Percentiles rank a stretch among this genome's conserved stretches.
Conservation (phyloP, 2,329 filamentous ascomycete genomes). For the Epichloe gansuensis region DNA sequence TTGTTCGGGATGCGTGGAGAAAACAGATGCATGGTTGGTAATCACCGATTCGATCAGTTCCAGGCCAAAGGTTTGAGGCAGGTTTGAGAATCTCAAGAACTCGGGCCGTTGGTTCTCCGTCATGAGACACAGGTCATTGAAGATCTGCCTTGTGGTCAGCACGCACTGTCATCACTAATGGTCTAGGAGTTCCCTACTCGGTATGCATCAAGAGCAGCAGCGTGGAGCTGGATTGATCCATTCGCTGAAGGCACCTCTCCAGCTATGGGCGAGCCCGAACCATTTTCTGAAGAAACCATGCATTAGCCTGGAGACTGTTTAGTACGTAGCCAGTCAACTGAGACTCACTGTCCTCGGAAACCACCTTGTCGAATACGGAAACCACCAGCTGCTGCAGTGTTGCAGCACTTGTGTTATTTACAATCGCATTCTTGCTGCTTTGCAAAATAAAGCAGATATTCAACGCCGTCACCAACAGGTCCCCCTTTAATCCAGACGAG, state of each 20-base stretch:
- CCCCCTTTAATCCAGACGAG: constrained; percentile 63
- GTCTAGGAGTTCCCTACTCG: constrained; percentile 35
- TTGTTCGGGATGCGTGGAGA: constrained; percentile 67
- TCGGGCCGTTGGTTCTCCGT: constrained; percentile 74
- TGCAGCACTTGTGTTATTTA: constrained; percentile 93
- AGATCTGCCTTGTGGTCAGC: constrained; percentile 40
- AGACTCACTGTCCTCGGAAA: constrained; percentile 57
- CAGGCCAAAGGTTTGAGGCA: constrained; percentile 73
- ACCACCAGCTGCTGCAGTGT: constrained; percentile 90
- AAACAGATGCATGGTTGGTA: constrained; percentile 70
- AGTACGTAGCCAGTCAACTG: background rate
- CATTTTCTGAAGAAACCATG: constrained; percentile 21
- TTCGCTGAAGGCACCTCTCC: constrained; percentile 56
- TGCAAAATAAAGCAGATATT: constrained; percentile 89
- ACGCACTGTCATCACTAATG: too few relatives aligned
- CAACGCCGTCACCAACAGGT: constrained; percentile 67
- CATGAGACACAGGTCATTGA: constrained; percentile 80
- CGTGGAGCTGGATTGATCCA: constrained; percentile 51
- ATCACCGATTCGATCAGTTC: constrained; percentile 88
- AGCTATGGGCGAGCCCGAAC: constrained; percentile 41
- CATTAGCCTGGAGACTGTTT: background rate
- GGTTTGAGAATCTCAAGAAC: constrained; percentile 64
- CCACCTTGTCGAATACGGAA: constrained; percentile 84
- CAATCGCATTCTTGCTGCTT: constrained; percentile 80
- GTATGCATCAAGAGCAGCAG: constrained; percentile 76